Evolutionary conservation across 108 stramenopile genomes (phyloP).

Genomic region (Fragilariopsis cylindrus): DNA sequence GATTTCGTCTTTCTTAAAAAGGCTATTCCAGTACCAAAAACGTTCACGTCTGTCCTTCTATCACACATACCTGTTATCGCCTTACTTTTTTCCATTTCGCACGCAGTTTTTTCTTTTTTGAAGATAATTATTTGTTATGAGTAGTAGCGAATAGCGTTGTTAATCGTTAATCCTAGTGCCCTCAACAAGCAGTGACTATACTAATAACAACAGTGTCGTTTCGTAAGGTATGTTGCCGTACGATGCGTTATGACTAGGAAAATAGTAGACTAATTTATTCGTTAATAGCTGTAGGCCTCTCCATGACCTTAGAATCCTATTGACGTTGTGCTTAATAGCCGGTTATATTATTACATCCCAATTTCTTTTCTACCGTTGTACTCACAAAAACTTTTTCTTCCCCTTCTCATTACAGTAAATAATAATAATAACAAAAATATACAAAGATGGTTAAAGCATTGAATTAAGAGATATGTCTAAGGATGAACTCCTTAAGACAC

Average conservation of each 20-base stretch:
- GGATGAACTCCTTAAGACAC: conserved; percentile 95
- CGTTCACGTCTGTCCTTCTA: conserved; percentile 7
- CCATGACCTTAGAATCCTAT: too few species aligned
- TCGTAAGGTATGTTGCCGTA: conserved; percentile 7
- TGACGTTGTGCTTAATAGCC: neutral
- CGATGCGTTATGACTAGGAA: too few species aligned
- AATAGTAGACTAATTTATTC: neutral
- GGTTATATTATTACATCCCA: neutral
- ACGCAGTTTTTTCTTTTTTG: neutral
- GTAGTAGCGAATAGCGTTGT: neutral
- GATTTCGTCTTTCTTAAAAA: neutral
- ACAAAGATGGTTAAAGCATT: conserved; percentile 88
- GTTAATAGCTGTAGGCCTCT: neutral
- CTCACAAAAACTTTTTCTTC: neutral
- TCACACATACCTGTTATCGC: conserved; percentile 10
- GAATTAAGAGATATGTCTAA: conserved; percentile 91
- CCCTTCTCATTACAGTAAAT: neutral
- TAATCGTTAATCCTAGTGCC: neutral
- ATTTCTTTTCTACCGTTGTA: neutral
- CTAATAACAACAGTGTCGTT: neutral
- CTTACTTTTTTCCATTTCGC: conserved; percentile 12
- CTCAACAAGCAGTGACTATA: neutral
- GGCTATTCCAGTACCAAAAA: neutral
- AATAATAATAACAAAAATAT: neutral
- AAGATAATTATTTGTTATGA: neutral